phyloP scores from a whole-genome alignment of 352 stramenopile species.

The Globisporangium cylindrosporum region DNA sequence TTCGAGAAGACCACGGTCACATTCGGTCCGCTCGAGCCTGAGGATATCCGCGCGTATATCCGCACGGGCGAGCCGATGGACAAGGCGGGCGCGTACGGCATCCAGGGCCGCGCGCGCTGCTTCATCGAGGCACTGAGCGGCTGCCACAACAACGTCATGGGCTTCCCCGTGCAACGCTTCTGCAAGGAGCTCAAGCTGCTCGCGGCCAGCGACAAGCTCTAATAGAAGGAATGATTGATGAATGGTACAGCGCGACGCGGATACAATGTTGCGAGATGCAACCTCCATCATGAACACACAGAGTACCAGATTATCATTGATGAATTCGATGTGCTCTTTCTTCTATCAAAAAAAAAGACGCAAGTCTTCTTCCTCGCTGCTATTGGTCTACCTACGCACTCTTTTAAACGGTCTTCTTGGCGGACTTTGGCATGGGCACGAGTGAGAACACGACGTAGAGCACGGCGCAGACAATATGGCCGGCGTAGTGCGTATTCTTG shows the following conservation, averaged over 20 bases:
- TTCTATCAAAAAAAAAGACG: constrained; percentile 4
- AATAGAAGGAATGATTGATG: neutral
- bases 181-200: constrained; percentile 55
- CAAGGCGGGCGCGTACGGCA: constrained; percentile 89
- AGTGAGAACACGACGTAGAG: constrained; percentile 71
- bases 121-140: constrained; percentile 81
- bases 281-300: neutral
- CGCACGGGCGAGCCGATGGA: constrained; percentile 90
- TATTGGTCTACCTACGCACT: neutral
- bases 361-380: neutral
- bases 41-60: constrained; percentile 83
- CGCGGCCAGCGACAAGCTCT: constrained; percentile 39
- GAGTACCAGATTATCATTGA: neutral
- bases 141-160: constrained; percentile 92
- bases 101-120: constrained; percentile 81
- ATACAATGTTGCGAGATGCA: too few species aligned
- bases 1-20: constrained; percentile 62
- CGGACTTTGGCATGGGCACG: constrained; percentile 49
- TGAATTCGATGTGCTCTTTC: neutral
- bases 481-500: constrained; percentile 67
- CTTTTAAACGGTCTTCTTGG: constrained; percentile 54
- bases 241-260: too few species aligned
- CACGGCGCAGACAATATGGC: constrained; percentile 61
- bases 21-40: constrained; percentile 49
- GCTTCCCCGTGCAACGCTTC: constrained; percentile 84